Conservation (phyloP, 176 grass and related monocot genomes). For the Guadua angustifolia region DNA sequence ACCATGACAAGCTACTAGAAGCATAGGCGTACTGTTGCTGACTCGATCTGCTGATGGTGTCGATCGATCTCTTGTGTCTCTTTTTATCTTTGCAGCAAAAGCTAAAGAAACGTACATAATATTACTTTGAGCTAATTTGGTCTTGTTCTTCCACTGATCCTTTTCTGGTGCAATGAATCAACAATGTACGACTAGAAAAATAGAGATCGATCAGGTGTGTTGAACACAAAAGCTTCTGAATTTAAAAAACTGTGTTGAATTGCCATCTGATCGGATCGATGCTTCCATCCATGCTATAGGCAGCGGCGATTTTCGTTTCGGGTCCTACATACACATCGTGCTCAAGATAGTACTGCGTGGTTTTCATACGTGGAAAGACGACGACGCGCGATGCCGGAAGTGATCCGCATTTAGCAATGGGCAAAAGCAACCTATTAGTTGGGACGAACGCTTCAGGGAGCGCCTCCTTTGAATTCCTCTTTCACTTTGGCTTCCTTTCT, state of each 20-base stretch:
- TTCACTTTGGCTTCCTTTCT: conserved; percentile 27
- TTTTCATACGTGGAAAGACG: conserved; percentile 50
- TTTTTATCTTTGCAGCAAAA: conserved; percentile 17
- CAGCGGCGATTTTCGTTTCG: not conserved
- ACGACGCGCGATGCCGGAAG: conserved; percentile 10
- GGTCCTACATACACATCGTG: conserved; percentile 31
- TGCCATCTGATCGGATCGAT: conserved; percentile 32
- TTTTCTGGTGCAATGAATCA: conserved; percentile 33
- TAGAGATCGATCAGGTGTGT: conserved; percentile 18
- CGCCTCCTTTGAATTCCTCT: not conserved
- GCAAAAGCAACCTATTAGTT: conserved; percentile 49
- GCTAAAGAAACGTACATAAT: not conserved
- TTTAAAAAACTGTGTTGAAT: conserved; percentile 14
- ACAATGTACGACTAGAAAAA: not conserved
- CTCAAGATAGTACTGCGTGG: not conserved
- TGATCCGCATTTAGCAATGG: not conserved
- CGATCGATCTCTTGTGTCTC: not conserved
- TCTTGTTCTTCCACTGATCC: conserved; percentile 1
- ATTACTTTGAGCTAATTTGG: not conserved
- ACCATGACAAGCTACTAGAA: not conserved
- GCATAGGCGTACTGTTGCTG: not conserved
- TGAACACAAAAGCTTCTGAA: conserved; percentile 23
- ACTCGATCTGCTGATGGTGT: not conserved
- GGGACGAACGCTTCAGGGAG: conserved; percentile 39
- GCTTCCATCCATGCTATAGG: conserved; percentile 35